A percentile compares a stretch with the other conserved stretches of the same genome.
These are phyloP conservation scores for Microsporum ferrugineum DNA, from an alignment of 2,329 filamentous ascomycete genomes.

Conservation along the genomic window DNA sequence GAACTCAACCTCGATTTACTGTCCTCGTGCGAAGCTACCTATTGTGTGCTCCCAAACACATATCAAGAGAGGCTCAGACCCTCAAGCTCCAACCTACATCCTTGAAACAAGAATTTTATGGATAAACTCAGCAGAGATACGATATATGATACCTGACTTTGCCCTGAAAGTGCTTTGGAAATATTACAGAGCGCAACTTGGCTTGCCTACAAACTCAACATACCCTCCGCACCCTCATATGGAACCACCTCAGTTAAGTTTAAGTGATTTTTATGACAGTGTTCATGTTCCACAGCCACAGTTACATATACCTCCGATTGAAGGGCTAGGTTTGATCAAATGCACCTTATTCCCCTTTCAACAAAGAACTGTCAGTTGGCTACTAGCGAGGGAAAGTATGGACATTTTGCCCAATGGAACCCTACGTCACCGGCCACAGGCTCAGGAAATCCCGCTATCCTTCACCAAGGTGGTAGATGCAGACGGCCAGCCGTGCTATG, in stretches of 20 bases:
- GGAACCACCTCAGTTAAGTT: constrained; percentile 6
- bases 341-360: constrained; percentile 40
- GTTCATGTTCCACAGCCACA: constrained; percentile 34
- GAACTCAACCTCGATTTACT: neutral
- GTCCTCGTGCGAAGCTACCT: neutral
- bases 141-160: neutral
- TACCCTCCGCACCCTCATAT: neutral
- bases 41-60: constrained; percentile 25
- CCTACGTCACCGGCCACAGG: constrained; percentile 15
- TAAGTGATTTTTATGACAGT: constrained; percentile 37
- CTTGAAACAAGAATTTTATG: constrained; percentile 27
- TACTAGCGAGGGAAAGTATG: constrained; percentile 35
- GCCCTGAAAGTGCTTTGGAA: neutral
- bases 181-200: constrained; percentile 15
- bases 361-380: constrained; percentile 36
- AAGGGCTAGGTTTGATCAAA: constrained; percentile 26
- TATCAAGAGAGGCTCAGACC: constrained; percentile 13
- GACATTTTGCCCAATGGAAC: constrained; percentile 24
- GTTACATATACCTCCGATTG: constrained; percentile 22
- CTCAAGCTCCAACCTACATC: constrained; percentile 16
- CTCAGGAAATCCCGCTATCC: constrained; percentile 24
- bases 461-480: constrained; percentile 30
- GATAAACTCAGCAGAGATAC: constrained; percentile 25
- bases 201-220: neutral
- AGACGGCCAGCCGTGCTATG: constrained; percentile 29